Percentiles rank a stretch among this genome's conserved stretches.
These are phyloP conservation scores for Daldinia eschscholtzii DNA, from an alignment of 2,329 filamentous ascomycete species.

Conservation along the genomic window DNA sequence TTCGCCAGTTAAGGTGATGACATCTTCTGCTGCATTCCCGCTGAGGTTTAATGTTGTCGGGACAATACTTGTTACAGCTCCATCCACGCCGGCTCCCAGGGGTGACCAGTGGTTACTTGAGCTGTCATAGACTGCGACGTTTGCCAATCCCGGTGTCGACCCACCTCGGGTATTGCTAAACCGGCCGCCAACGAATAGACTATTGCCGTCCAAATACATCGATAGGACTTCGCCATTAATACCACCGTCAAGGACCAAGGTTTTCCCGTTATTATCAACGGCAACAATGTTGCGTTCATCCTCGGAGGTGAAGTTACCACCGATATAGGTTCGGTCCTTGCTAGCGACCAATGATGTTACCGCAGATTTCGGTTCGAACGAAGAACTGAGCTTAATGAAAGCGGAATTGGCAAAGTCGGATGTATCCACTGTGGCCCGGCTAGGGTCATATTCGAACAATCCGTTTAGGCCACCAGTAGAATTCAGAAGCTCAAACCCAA, in stretches of 20 bases:
- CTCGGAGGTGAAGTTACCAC: constrained; percentile 83
- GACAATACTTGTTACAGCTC: constrained; percentile 79
- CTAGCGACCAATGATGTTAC: constrained; percentile 77
- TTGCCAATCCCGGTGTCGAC: constrained; percentile 73
- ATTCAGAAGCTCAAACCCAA: constrained; percentile 80
- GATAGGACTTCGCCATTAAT: constrained; percentile 83
- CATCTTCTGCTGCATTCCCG: constrained; percentile 73
- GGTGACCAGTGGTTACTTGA: constrained; percentile 77
- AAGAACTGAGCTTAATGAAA: constrained; percentile 80
- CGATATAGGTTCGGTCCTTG: constrained; percentile 78
- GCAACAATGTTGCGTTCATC: constrained; percentile 81
- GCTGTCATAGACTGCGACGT: constrained; percentile 82
- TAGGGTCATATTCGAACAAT: constrained; percentile 88
- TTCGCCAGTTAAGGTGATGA: constrained; percentile 82
- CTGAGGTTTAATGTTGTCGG: constrained; percentile 85
- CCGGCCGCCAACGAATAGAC: constrained; percentile 84
- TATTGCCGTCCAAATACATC: constrained; percentile 74
- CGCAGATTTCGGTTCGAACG: constrained; percentile 74
- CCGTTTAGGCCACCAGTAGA: constrained; percentile 88
- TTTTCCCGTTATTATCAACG: constrained; percentile 72
- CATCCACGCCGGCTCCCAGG: constrained; percentile 88
- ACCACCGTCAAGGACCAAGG: constrained; percentile 75
- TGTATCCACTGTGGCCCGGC: constrained; percentile 66
- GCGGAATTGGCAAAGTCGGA: constrained; percentile 77
- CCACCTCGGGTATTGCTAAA: constrained; percentile 81